Evolutionary conservation across 2,329 filamentous ascomycete genomes (phyloP).

Genomic region (Microthyrium microscopicum): DNA sequence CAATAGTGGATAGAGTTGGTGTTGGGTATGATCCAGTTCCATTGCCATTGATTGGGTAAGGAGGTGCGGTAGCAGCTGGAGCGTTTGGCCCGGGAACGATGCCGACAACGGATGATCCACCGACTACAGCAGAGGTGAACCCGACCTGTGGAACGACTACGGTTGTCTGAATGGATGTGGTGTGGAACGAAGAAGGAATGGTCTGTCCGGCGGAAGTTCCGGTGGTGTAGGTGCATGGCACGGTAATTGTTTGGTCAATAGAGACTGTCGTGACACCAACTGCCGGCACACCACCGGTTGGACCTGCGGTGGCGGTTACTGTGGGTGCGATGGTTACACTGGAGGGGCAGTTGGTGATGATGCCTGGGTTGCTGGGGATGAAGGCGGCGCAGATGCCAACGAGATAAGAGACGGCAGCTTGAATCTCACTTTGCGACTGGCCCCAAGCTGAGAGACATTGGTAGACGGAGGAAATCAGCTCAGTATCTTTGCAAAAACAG

Average conservation of each 20-base stretch:
- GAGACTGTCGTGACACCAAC: slow-evolving; percentile 5
- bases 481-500: slow-evolving; percentile 73
- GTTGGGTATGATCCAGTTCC: not conserved
- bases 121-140: slow-evolving; percentile 16
- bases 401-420: slow-evolving; percentile 64
- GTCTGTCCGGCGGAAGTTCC: slow-evolving; percentile 17
- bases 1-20: not conserved
- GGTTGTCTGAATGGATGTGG: slow-evolving; percentile 16
- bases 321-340: not conserved
- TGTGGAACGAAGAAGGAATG: slow-evolving; percentile 15
- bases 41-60: not conserved
- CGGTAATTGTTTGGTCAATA: slow-evolving; percentile 17
- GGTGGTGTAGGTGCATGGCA: slow-evolving; percentile 21
- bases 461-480: slow-evolving; percentile 66
- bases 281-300: not conserved
- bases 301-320: not conserved
- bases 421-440: slow-evolving; percentile 46
- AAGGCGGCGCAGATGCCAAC: slow-evolving; percentile 76
- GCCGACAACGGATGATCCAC: slow-evolving; percentile 11
- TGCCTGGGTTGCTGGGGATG: slow-evolving; percentile 62
- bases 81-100: slow-evolving; percentile 10
- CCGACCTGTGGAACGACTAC: slow-evolving; percentile 21
- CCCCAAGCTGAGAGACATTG: slow-evolving; percentile 67
- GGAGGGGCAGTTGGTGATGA: slow-evolving; percentile 57
- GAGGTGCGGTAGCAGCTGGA: not conserved